phyloP scores from a whole-genome alignment of 495 filamentous ascomycete genomes.

The Clohesyomyces aquaticus region DNA sequence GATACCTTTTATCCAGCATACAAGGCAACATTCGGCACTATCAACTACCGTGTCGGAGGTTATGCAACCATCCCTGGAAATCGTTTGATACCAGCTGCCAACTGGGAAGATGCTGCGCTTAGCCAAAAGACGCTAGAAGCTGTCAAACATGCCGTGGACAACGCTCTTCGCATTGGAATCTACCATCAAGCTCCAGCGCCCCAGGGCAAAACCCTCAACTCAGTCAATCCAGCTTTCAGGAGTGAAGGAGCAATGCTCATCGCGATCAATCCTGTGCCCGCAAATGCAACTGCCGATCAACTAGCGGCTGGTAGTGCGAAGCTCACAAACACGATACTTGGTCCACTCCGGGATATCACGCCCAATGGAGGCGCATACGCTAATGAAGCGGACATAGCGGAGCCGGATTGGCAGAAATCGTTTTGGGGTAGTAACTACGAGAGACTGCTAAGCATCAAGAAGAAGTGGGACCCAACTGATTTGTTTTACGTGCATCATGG shows the following conservation, averaged over 20 bases:
- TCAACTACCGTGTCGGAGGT: constrained; percentile 13
- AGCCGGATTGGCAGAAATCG: constrained; percentile 30
- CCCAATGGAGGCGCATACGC: constrained; percentile 31
- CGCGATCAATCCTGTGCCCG: constrained; percentile 14
- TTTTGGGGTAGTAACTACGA: constrained; percentile 29
- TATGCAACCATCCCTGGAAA: constrained; percentile 14
- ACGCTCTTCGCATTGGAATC: constrained; percentile 3
- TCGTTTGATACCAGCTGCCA: constrained; percentile 27
- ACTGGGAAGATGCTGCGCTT: constrained; percentile 17
- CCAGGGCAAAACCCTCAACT: constrained; percentile 17
- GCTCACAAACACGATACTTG: constrained; percentile 18
- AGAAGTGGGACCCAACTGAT: constrained; percentile 26
- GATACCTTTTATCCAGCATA: constrained; percentile 25
- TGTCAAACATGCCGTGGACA: constrained; percentile 21
- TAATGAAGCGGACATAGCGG: constrained; percentile 31
- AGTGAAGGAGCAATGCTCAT: constrained; percentile 23
- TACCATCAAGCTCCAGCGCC: constrained; percentile 18
- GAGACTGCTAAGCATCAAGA: constrained; percentile 19
- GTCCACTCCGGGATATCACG: constrained; percentile 15
- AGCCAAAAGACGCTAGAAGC: constrained; percentile 14
- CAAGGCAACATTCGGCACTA: constrained; percentile 15
- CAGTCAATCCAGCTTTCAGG: constrained; percentile 39
- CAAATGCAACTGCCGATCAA: not conserved
- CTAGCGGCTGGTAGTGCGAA: constrained; percentile 5
- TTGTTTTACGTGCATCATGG: constrained; percentile 30